Percentiles rank a stretch among this genome's conserved stretches.
These are phyloP conservation scores for Aspergillus melleus DNA, from an alignment of 2,329 filamentous ascomycete genomes.

Conservation along the genomic window DNA sequence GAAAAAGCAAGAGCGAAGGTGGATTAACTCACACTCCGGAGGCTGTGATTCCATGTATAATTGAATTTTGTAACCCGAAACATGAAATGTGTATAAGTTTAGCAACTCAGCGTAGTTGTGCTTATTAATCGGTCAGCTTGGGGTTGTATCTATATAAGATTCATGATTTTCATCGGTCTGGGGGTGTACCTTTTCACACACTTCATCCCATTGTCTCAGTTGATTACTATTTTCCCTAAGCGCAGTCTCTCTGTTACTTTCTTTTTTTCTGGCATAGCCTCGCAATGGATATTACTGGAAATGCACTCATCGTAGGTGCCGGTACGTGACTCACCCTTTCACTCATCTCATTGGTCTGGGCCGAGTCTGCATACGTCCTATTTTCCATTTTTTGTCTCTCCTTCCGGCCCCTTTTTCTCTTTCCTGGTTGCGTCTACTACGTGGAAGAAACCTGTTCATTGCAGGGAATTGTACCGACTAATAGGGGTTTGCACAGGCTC, in stretches of 20 bases:
- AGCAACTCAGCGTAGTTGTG: background rate
- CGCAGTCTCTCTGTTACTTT: background rate
- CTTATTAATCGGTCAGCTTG: background rate
- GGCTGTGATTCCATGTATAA: background rate
- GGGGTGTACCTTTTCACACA: background rate
- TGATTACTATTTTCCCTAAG: too few relatives aligned
- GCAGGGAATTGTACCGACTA: background rate
- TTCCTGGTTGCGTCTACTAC: background rate
- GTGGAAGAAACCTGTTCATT: background rate
- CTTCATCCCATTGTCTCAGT: too few relatives aligned
- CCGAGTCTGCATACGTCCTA: too few relatives aligned
- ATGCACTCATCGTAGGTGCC: slow-evolving; percentile 14
- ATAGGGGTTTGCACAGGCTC: slow-evolving; percentile 1
- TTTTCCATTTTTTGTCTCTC: background rate
- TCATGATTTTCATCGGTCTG: background rate
- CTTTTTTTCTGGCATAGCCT: background rate
- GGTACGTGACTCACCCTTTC: slow-evolving; percentile 1
- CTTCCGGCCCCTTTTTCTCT: background rate
- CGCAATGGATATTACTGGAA: slow-evolving; percentile 1
- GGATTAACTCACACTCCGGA: background rate
- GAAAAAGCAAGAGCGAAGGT: background rate
- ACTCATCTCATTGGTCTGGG: background rate
- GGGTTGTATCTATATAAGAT: background rate
- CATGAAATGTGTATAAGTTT: too few relatives aligned
- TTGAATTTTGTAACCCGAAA: background rate